Conservation (phyloP, 345 rosid species). For the Diplotaxis tenuifolia region DNA sequence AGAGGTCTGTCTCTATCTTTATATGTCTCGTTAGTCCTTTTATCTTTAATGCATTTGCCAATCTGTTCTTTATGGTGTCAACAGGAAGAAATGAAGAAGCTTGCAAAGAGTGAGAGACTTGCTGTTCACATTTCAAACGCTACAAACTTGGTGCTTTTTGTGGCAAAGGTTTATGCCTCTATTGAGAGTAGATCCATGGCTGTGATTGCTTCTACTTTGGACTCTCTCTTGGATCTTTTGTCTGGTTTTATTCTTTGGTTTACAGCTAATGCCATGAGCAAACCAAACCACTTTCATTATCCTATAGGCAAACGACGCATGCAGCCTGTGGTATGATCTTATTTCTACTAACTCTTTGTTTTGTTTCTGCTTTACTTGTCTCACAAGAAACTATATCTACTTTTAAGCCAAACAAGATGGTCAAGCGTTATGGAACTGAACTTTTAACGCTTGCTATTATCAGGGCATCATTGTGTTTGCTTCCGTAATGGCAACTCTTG, state of each 20-base stretch:
- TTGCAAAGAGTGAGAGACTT: slow-evolving; percentile 64
- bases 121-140: slow-evolving; percentile 61
- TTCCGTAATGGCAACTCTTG: slow-evolving; percentile 67
- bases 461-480: slow-evolving; percentile 71
- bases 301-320: slow-evolving; percentile 84
- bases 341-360: neutral
- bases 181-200: slow-evolving; percentile 73
- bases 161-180: slow-evolving; percentile 74
- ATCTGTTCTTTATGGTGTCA: neutral
- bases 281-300: slow-evolving; percentile 62
- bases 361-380: slow-evolving; percentile 1
- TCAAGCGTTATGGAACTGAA: neutral
- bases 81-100: slow-evolving; percentile 74
- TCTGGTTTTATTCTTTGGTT: slow-evolving; percentile 90
- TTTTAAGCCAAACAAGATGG: neutral
- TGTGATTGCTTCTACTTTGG: slow-evolving; percentile 85
- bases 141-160: slow-evolving; percentile 65
- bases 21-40: too few relatives aligned
- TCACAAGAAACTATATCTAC: slow-evolving; percentile 5
- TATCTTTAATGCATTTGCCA: neutral
- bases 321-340: slow-evolving; percentile 83
- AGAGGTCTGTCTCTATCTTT: too few relatives aligned
- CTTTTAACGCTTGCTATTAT: neutral
- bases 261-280: slow-evolving; percentile 77
- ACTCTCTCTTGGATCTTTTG: slow-evolving; percentile 80